Evolutionary conservation across 2,329 filamentous ascomycete genomes (phyloP), one percentile per base, ranked within the genome.

Genomic region (Colletotrichum australisinense): DNA sequence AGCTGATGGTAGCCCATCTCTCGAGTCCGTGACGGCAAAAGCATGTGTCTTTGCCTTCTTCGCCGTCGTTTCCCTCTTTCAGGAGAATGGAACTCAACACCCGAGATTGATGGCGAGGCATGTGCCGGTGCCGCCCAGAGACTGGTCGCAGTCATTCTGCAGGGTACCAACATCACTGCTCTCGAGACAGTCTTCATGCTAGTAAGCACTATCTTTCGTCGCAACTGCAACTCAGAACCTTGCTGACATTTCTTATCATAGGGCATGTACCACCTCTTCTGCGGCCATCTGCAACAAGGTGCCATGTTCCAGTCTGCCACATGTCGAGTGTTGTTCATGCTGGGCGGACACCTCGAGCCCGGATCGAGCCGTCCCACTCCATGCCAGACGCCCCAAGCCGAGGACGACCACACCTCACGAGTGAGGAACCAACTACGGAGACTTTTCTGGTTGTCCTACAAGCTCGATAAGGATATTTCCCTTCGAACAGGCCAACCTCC

Each of bases 371-470:
- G 0, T 22, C 42, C 42, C 64, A 79, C 6, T 70, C 74, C 26
- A 75, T 68, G 32, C 67, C 72, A 3, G 67, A 73, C n/a, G 38
- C 72, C 4, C 57, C 66, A 8, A 52, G 24, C 16, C 2, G 60
- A 73, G 5, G 30, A 62, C 24, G 68, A 76, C 30, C 35, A 66
- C 5, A 38, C 57, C 3, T 76, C 80, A 57, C 80, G 81, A 1
- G 76, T 79, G 57, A 76, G 78, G 52, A 77, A 79, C 9, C 81
- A 85, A 35, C 74, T 85, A 0, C 81, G 85, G 3, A 76, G 80
- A 35, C 67, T 90, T 0, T 91, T 91, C 76, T 91, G 89, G 88
- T 75, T 90, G 6, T 86, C 85, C 74, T 90, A 89, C 69, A 82
- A 82, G 2, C 78, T 89, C 11, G 89, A 91, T 75, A 90, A 89